Conservation (phyloP, 345 rosid genomes). For the Aegle marmelos region DNA sequence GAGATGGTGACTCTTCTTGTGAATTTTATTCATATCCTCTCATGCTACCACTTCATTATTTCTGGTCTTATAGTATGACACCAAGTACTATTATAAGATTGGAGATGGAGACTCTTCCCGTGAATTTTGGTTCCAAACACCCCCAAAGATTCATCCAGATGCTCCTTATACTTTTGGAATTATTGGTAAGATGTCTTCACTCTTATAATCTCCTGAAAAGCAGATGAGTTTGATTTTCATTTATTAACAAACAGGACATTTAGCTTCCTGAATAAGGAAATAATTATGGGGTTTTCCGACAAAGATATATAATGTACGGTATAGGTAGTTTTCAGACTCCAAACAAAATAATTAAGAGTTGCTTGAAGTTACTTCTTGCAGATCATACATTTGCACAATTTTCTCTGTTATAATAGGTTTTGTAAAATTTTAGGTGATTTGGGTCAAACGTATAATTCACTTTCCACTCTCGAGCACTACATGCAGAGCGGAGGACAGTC, state of each 20-base stretch:
- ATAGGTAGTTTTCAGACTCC: neutral
- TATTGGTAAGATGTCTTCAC: conserved; percentile 24
- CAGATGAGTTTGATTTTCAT: neutral
- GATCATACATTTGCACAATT: neutral
- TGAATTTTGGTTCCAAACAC: conserved; percentile 40
- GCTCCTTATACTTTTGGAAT: conserved; percentile 43
- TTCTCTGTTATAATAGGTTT: neutral
- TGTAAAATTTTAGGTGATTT: conserved; percentile 35
- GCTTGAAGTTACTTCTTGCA: conserved; percentile 8
- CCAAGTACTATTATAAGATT: conserved; percentile 38
- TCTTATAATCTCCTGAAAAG: neutral
- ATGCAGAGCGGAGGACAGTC: conserved; percentile 33
- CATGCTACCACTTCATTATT: neutral
- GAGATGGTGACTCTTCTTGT: conserved; percentile 18
- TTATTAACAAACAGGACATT: neutral
- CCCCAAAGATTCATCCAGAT: conserved; percentile 42
- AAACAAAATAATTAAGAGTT: neutral
- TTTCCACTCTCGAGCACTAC: conserved; percentile 40
- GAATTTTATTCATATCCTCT: neutral
- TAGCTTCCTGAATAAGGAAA: neutral
- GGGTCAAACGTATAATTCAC: conserved; percentile 48
- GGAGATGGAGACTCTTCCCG: conserved; percentile 34
- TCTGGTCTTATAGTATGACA: conserved; percentile 27
- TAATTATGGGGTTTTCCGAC: neutral
- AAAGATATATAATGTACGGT: neutral